Conservation (phyloP, 306 rosid genomes). For the Ziziphus jujuba region DNA sequence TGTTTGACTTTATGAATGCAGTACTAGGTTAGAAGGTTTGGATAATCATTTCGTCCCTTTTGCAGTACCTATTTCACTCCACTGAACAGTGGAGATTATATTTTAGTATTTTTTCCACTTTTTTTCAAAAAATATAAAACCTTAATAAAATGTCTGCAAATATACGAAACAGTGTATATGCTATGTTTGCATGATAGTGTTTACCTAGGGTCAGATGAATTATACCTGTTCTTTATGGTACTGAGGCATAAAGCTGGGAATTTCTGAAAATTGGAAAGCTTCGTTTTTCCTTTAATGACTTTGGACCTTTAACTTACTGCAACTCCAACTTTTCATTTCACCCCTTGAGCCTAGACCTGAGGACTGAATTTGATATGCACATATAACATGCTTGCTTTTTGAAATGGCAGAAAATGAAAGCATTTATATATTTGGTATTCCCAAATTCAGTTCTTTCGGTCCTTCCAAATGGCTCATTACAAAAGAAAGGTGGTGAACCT, state of each 20-base stretch:
- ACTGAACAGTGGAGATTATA: neutral
- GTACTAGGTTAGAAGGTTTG: neutral
- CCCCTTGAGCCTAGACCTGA: neutral
- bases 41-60: neutral
- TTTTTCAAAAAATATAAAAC: neutral
- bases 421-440: constrained; percentile 77
- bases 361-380: neutral
- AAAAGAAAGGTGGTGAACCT: constrained; percentile 55
- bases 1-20: neutral
- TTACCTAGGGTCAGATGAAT: neutral
- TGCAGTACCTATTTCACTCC: neutral
- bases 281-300: too few relatives aligned
- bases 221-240: neutral
- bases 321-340: neutral
- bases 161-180: neutral
- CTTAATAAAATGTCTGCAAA: neutral
- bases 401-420: constrained; percentile 69
- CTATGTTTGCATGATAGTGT: neutral
- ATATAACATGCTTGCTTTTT: constrained; percentile 14
- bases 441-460: constrained; percentile 62
- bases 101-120: neutral
- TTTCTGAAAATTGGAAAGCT: too few relatives aligned
- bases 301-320: neutral
- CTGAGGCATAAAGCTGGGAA: neutral
- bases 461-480: constrained; percentile 44